Percentiles rank a stretch among this genome's conserved stretches.
Conservation (phyloP, 2,329 filamentous ascomycete genomes). For the Arthrobotrys pseudoclavata region DNA sequence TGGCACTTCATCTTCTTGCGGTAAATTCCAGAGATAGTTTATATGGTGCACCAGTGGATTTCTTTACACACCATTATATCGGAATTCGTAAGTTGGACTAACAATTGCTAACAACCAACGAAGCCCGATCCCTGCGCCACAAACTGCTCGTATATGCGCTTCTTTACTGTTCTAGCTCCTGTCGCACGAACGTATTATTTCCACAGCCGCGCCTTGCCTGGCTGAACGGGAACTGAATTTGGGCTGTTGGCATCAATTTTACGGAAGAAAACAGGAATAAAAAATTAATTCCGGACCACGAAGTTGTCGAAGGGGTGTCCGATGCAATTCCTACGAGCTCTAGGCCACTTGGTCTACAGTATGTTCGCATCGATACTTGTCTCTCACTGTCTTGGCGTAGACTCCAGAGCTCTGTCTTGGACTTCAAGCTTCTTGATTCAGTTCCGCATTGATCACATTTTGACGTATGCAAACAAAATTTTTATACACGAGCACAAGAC, state of each 20-base stretch:
- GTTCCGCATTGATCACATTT: constrained; percentile 51
- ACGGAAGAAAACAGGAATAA: not conserved
- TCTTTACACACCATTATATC: constrained; percentile 38
- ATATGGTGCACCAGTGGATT: not conserved
- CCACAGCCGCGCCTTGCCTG: constrained; percentile 43
- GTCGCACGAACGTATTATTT: constrained; percentile 33
- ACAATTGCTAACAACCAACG: constrained; percentile 4
- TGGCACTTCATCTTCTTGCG: constrained; percentile 31
- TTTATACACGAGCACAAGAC: constrained; percentile 16
- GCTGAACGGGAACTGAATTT: not conserved
- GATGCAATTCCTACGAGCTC: constrained; percentile 9
- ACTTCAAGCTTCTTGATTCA: constrained; percentile 25
- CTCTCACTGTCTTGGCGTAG: constrained; percentile 46
- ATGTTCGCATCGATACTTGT: constrained; percentile 25
- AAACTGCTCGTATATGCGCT: constrained; percentile 35
- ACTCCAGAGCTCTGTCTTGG: constrained; percentile 34
- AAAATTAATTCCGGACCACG: constrained; percentile 37
- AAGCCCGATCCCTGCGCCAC: constrained; percentile 30
- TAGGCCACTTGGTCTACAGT: constrained; percentile 4
- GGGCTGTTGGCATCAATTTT: not conserved
- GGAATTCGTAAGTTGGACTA: not conserved
- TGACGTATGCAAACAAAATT: constrained; percentile 18
- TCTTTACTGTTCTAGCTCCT: constrained; percentile 38
- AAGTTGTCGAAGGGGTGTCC: not conserved
- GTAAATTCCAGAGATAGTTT: constrained; percentile 34